Evolutionary conservation across 805 yeast species (phyloP), one percentile per base, ranked within the genome.

Genomic region (Saturnispora besseyi): DNA sequence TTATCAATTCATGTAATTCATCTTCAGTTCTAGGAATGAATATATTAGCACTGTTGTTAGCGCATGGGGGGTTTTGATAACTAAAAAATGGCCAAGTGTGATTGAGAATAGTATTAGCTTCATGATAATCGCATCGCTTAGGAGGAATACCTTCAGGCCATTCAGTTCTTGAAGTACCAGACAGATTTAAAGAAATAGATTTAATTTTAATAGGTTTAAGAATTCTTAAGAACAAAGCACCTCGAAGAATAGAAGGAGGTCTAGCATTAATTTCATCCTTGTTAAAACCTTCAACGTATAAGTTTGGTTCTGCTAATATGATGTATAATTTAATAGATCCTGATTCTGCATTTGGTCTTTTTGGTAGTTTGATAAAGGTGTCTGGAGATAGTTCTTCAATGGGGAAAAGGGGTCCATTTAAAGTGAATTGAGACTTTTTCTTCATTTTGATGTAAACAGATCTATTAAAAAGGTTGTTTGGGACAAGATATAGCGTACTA

Each of bases 101-200:
- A 46, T 78, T 75, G 29, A 87, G 75, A 24, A 90, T 62, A 47
- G 78, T 84, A 53, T 76, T 77, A 22, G 75, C 64, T 57, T 93
- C 99, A 32, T 66, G 64, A 53, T 77, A 81, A 12, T 81, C 84
- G 15, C 72, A 71, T 56, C 81, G 81, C 62, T 84, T 87, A 0
- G 97, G 96, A 0, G 98, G 98, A 18, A 91, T 90, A 2, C 99
- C 99, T 61, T 93, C 97, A 3, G 97, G 97, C 96, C 97, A 90
- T 53, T 90, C 96, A 0, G 96, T 90, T 55, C 85, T 74, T 34
- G 85, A 77, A 1, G 64, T 61, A 1, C 96, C 97, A 47, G 74
- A 73, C 57, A 90, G 79, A 1, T 73, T 69, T 44, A 90, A 69
- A 4, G 69, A 62, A 11, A 90, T 77, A 18, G 76, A 62, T 63